These are phyloP conservation scores for Magnaporthales sp. DNA, from an alignment of 2,329 filamentous ascomycete genomes.

Conservation along the genomic window DNA sequence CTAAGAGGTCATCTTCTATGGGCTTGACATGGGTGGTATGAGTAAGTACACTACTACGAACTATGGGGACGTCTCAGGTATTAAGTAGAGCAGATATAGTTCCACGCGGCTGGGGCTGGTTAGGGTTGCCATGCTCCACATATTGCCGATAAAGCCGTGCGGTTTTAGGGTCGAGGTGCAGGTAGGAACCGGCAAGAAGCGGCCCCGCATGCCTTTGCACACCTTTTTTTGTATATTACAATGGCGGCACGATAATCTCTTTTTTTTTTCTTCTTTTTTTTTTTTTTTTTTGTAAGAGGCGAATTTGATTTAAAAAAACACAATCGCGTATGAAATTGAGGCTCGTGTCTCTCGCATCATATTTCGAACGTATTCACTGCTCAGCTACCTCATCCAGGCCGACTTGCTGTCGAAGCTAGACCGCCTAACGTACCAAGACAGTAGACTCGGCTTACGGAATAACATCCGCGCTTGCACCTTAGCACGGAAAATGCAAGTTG, in stretches of 20 bases:
- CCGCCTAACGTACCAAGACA: no score
- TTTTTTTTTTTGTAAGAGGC: background rate
- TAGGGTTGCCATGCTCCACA: background rate
- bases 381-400: background rate
- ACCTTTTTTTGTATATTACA: background rate
- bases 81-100: no score
- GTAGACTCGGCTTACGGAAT: background rate
- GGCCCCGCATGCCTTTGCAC: background rate
- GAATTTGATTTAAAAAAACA: background rate
- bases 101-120: no score
- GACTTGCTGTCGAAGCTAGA: background rate
- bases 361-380: background rate
- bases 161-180: background rate
- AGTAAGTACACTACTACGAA: background rate
- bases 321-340: background rate
- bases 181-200: background rate
- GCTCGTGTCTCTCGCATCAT: background rate
- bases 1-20: conserved; percentile 10
- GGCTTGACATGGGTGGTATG: background rate
- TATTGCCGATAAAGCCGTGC: background rate
- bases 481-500: background rate
- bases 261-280: background rate
- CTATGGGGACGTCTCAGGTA: no score
- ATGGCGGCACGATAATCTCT: background rate
- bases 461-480: background rate